Conservation (phyloP, 2,329 filamentous ascomycete species). For the Botryotinia globosa region DNA sequence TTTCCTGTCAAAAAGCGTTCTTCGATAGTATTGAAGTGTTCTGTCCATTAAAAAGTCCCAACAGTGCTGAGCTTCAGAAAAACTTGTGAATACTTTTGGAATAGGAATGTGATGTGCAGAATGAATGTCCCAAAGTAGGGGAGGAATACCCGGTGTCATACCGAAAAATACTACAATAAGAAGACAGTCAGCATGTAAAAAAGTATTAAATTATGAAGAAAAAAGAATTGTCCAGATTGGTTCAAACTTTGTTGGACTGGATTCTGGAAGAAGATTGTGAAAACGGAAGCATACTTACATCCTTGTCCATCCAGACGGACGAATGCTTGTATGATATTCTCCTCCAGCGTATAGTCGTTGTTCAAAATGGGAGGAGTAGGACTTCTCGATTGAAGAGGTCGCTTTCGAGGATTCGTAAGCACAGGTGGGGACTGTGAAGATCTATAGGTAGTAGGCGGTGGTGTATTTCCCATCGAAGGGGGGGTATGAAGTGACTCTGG, state of each 20-base stretch:
- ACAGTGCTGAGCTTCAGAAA: conserved; percentile 31
- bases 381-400: conserved; percentile 27
- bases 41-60: conserved; percentile 38
- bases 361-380: conserved; percentile 27
- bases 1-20: conserved; percentile 30
- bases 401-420: conserved; percentile 21
- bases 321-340: conserved; percentile 35
- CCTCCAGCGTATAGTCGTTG: conserved; percentile 34
- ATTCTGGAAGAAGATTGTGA: background rate
- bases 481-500: conserved; percentile 12
- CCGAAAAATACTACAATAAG: conserved; percentile 30
- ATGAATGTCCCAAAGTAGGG: conserved; percentile 35
- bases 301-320: conserved; percentile 32
- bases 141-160: conserved; percentile 32
- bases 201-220: background rate
- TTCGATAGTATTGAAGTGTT: conserved; percentile 33
- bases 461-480: conserved; percentile 20
- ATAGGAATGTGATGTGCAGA: conserved; percentile 32
- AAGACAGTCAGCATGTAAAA: background rate
- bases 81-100: conserved; percentile 30
- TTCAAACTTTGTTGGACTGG: background rate
- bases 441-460: conserved; percentile 13
- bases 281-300: conserved; percentile 12
- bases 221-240: background rate
- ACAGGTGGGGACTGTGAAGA: conserved; percentile 16